Conservation (phyloP, 306 rosid species). For the Fragaria iinumae region DNA sequence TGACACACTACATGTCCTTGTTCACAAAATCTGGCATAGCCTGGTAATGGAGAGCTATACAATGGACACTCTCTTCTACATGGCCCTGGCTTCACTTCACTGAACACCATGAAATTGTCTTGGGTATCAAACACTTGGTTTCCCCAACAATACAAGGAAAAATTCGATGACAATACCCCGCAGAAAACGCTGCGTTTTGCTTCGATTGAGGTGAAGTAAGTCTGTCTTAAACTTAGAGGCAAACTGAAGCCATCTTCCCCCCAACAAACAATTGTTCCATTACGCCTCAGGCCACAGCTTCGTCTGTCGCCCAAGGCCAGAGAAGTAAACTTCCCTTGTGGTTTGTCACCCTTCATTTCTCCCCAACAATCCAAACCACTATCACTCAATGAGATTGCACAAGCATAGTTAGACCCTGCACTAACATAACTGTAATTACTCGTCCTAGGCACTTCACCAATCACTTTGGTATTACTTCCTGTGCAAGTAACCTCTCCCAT, state of each 20-base stretch:
- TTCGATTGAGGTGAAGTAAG: conserved; percentile 44
- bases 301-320: conserved; percentile 77
- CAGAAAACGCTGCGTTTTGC: conserved; percentile 68
- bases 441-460: not conserved
- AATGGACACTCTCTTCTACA: conserved; percentile 49
- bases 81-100: conserved; percentile 65
- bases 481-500: conserved; percentile 38
- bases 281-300: conserved; percentile 50
- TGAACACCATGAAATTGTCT: conserved; percentile 41
- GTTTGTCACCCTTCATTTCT: conserved; percentile 29
- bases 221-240: conserved; percentile 40
- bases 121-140: conserved; percentile 22
- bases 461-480: conserved; percentile 30
- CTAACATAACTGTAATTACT: conserved; percentile 36
- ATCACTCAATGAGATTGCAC: conserved; percentile 42
- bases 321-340: conserved; percentile 44
- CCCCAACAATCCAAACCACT: conserved; percentile 70
- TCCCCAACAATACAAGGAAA: conserved; percentile 80
- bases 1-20: conserved; percentile 38
- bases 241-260: conserved; percentile 53
- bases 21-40: conserved; percentile 31
- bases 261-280: conserved; percentile 62
- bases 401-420: conserved; percentile 63
- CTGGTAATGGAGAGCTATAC: conserved; percentile 15
- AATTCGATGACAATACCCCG: conserved; percentile 38